Base-by-base conservation (phyloP, 2,329 filamentous ascomycete species). In the Colletotrichum camelliae region DNA sequence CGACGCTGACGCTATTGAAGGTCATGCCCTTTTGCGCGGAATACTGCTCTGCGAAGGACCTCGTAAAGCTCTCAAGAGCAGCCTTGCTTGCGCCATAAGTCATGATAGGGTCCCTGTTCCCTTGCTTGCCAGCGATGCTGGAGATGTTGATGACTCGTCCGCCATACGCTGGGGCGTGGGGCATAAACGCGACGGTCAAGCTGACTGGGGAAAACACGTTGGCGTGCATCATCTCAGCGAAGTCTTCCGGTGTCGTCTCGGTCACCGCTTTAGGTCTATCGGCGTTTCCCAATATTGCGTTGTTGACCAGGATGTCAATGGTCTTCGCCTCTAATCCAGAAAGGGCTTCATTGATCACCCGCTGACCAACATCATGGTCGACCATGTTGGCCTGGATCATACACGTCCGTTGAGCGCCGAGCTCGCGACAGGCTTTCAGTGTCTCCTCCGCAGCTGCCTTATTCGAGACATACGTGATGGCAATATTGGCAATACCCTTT, bases 141-240 rank as follows among this genome's bases (percentile, higher is more conserved):
- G 83, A 84, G 6, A 85, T 78, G 35, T 81, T 80, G n/a, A 85
- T 78, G 1, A 85, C 81, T 0, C 84, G 82, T 0, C 83, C 82
- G 4, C 82, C 81, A 1, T 71, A 70, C 0, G 80, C 65, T 10
- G 70, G 70, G 2, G 85, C 74, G 57, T 84, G 77, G 1, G 82
- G 81, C 3, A 82, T 57, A 2, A 80, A 78, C 0, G 80, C 80
- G 52, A 84, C 70, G 0, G 81, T 82, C 2, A 85, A 78, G 15
- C 84, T 82, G 61, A 84, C 79, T 6, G 70, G 69, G 21, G 61
- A 24, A 35, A 65, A 68, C 4, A 73, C 70, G 33, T 75, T 75
- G 52, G 70, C 69, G 43, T 68, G 68, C 62, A 75, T 72, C 37
- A 61, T 43, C 6, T 29, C 57, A 3, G 35, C 29, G 27, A 72